Base-by-base conservation (phyloP, 495 filamentous ascomycete genomes). In the Penicillium antarcticum region DNA sequence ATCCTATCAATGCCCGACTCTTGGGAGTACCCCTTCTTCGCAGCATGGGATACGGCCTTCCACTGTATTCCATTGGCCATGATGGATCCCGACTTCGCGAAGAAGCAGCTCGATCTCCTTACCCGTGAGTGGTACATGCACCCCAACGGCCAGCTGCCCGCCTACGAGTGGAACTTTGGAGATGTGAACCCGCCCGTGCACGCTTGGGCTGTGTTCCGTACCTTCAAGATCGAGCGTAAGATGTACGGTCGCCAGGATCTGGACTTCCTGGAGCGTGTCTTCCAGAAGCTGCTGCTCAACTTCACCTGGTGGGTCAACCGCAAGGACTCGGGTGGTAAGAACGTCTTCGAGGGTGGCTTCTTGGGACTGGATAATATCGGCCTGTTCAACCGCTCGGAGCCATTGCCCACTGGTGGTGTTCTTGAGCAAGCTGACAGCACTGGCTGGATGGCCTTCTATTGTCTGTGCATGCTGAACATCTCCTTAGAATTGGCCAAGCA, bases 221-320 rank as follows among this genome's bases (percentile, higher is more conserved):
- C 86, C 2, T 97, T 97, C 80, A 97, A 97, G 72, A 97, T 97
- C 46, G 92, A 97, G 74, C 84, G 94, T 51, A 97, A 97, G 71
- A 80, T 97, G 74, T 97, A 97, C 61, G 92, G 92, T 19, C 85
- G 89, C 23, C 87, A 96, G 63, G 92, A 97, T 66, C 75, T 96
- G 21, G 92, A 97, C 68, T 97, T 96, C 70, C 78, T 97, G 14
- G 92, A 97, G 71, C 79, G 94, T 24, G 94, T 97, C 13, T 97
- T 97, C 73, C 92, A 97, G 60, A 97, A 97, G 69, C 66, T 97
- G 57, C 72, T 97, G 19, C 74, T 97, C 39, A 97, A 97, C 72
- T 97, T 97, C 69, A 97, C 94, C 11, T 97, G 94, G 92, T 97
- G 92, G 92, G 90, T 95, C 3, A 96, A 96, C 70, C 87, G 92